Base-by-base conservation (phyloP, 345 rosid species). In the Eutrema yunnanense region DNA sequence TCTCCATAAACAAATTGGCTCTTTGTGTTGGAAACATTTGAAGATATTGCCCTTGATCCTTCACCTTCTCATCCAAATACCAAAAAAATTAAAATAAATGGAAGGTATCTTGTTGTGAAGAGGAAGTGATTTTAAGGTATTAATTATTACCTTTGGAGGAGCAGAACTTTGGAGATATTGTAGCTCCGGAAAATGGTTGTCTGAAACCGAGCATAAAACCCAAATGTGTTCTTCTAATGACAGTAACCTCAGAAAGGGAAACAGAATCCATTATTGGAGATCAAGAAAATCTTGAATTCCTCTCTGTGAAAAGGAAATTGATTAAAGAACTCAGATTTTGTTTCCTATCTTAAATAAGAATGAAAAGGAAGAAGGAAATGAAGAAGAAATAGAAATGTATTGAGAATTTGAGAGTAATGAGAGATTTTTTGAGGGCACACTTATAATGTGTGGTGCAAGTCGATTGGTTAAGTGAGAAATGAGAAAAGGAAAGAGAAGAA, bases 201-300 rank as follows among this genome's bases (percentile, higher is more conserved):
- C 58, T 75, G 64, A 68, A 61, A 43, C 54, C 69, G 12, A 69
- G 79, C 69, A 67, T 59, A 57, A 77, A 71, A 14, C 84, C 80
- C 26, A 81, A 66, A 58, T 73, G 48, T 62, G 80, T 55, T 60
- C 64, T 71, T 79, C 75, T 74, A 22, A 56, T 42, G 3, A 58
- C 60, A 49, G 73, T 53, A 6, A 62, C 51, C 75, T 79, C 82
- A 46, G 84, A 82, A 13, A 74, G 72, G 36, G 86, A 73, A 6
- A 79, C 8, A 44, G 80, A 73, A 43, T 86, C 85, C 95, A 88
- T 88, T 64, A 88, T 88, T 64, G 33, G 27, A 56, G 56, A 61
- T 14, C 68, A 60, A 43, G 68, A 41, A 58, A 47, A 33, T 72
- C 42, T 60, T 7, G 63, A 51, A 14, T 9, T 47, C 26, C 27